phyloP scores from a whole-genome alignment of 179 eudicot species.

The Amaranthus tricolor region DNA sequence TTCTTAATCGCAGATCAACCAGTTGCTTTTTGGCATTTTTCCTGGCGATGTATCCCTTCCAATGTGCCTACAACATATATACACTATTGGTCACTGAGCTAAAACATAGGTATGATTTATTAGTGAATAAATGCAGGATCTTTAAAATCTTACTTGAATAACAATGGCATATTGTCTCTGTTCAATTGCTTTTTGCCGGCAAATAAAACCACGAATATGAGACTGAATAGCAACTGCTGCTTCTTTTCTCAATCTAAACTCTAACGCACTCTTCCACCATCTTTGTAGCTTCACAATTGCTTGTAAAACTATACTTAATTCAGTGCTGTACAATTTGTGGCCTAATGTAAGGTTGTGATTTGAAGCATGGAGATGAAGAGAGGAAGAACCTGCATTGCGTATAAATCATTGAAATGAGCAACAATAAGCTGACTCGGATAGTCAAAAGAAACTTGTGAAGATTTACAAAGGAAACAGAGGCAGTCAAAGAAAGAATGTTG shows the following conservation, averaged over 20 bases:
- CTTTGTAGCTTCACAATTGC: conserved; percentile 71
- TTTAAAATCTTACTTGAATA: conserved; percentile 55
- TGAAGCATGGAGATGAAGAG: conserved; percentile 23
- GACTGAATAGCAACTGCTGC: conserved; percentile 65
- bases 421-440: neutral
- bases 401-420: conserved; percentile 19
- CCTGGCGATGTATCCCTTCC: conserved; percentile 81
- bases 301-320: conserved; percentile 33
- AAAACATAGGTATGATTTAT: neutral
- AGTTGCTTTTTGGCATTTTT: conserved; percentile 63
- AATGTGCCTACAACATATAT: conserved; percentile 51
- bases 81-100: neutral
- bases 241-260: conserved; percentile 28
- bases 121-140: conserved; percentile 3
- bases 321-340: conserved; percentile 29
- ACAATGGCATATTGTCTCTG: conserved; percentile 34
- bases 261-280: conserved; percentile 68
- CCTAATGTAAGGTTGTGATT: conserved; percentile 11
- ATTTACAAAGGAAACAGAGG: neutral
- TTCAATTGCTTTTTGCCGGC: conserved; percentile 36
- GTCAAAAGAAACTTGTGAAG: neutral
- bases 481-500: neutral
- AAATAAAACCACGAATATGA: conserved; percentile 58
- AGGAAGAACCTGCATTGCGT: conserved; percentile 28
- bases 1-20: conserved; percentile 65